phyloP scores from a whole-genome alignment of 1,139 yeast genomes.

The Entelexis paramagnoliae region DNA sequence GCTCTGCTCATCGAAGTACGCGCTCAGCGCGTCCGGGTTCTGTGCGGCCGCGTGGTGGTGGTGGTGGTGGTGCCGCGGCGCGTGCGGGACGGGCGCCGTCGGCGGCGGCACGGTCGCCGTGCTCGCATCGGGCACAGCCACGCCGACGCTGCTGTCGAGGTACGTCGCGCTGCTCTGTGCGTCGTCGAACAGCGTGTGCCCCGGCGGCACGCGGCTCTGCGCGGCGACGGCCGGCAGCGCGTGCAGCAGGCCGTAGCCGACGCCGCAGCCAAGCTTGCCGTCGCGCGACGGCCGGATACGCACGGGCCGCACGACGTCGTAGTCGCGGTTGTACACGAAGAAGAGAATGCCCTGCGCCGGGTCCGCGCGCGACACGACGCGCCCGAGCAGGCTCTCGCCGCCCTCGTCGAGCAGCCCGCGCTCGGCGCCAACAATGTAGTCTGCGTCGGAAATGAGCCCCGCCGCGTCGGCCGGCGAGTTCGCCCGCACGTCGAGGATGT shows the following conservation, averaged over 20 bases:
- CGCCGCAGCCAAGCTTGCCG: conserved; percentile 84
- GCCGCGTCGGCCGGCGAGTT: conserved; percentile 80
- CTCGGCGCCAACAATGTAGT: conserved; percentile 83
- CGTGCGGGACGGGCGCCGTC: not conserved
- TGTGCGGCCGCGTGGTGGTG: conserved; percentile 4
- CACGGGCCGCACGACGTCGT: conserved; percentile 77
- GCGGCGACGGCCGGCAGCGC: conserved; percentile 55
- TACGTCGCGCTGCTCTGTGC: conserved; percentile 15
- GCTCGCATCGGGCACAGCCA: conserved; percentile 6
- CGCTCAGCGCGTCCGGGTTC: conserved; percentile 22
- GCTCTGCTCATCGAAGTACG: conserved; percentile 34
- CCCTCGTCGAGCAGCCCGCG: conserved; percentile 73
- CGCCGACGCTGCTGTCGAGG: conserved; percentile 1
- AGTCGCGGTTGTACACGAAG: conserved; percentile 81
- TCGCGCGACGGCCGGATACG: conserved; percentile 53
- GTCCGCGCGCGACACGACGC: conserved; percentile 39
- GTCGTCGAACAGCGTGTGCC: conserved; percentile 32
- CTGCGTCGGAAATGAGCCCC: conserved; percentile 75
- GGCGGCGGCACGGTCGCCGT: conserved; percentile 6
- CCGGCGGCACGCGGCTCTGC: conserved; percentile 26
- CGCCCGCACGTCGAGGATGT: conserved; percentile 61
- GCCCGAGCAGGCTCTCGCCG: conserved; percentile 70
- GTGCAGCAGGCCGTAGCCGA: conserved; percentile 84
- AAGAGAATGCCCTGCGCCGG: conserved; percentile 36
- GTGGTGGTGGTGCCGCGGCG: not conserved